Evolutionary conservation across 176 grass and related monocot species (phyloP), one percentile per base, ranked within the genome.

Genomic region (Triticum urartu): DNA sequence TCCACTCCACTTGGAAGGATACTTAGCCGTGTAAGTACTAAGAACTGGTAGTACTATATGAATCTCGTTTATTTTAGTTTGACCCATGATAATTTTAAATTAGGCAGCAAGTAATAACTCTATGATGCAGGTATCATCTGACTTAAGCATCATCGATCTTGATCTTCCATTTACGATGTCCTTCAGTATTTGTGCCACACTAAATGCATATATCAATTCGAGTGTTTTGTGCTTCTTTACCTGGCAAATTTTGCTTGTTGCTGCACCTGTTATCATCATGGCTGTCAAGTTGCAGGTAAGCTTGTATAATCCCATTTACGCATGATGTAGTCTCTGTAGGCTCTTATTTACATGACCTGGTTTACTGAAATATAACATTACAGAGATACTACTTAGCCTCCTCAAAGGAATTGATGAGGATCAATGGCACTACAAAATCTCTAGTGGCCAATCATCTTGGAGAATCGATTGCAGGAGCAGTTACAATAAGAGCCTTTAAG

Each of bases 351-450:
- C 66, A 68, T 36, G 28, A 68, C 3, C 32, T 36, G 7, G 7
- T 68, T 35, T 68, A 68, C 30, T 68, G 14, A 68, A 35, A 33
- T 35, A 35, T 36, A 35, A 35, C 66, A 67, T 33, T 68, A 45
- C 43, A 75, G 72, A 50, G 72, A 11, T 48, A 52, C 43, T 72
- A 82, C 79, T 85, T 90, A 32, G 62, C 88, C 63, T 86, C 86
- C 22, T 85, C 92, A 50, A 94, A 86, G 67, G 90, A 94, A 89
- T 84, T 95, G 64, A 92, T 95, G 88, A 86, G 88, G 71, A 86
- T 95, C 64, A 90, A 92, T 78, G 93, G 93, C 54, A 92, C 93
- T n/a, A 90, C 93, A 43, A 92, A 88, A 86, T 92, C 93, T 86
- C 75, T 90, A 33, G 59, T 92, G 35, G 85, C 79, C 48, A 92